phyloP scores from a whole-genome alignment of 345 rosid species.

The Syzygium grande region DNA sequence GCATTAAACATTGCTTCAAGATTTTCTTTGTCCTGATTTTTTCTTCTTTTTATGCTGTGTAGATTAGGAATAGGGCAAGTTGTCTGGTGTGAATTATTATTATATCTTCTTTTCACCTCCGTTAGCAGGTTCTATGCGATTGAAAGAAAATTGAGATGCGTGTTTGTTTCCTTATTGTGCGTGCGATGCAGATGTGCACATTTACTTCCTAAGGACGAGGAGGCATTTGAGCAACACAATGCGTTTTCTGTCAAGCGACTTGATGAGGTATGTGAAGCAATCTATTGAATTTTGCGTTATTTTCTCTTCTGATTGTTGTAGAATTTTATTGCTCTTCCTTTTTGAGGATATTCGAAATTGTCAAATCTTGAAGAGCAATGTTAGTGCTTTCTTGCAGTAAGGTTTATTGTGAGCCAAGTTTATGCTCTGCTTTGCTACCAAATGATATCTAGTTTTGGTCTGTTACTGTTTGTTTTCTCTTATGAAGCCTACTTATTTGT shows the following conservation, averaged over 20 bases:
- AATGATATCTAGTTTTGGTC: background rate
- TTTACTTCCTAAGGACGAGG: constrained; percentile 91
- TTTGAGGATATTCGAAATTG: background rate
- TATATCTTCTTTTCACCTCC: background rate
- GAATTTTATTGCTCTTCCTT: background rate
- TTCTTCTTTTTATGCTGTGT: background rate
- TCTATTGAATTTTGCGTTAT: background rate
- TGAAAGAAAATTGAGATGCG: background rate
- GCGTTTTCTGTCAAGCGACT: constrained; percentile 61
- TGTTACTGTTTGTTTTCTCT: background rate
- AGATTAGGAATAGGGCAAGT: background rate
- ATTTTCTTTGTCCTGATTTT: background rate
- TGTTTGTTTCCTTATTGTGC: background rate
- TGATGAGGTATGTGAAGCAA: constrained; percentile 60
- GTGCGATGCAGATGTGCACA: constrained; percentile 63
- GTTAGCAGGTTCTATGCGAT: background rate
- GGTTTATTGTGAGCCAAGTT: background rate
- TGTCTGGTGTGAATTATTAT: background rate
- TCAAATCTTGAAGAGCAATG: background rate
- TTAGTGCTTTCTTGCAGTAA: background rate
- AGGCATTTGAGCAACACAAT: constrained; percentile 75
- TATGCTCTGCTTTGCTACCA: background rate
- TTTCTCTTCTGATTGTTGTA: background rate
- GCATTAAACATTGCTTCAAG: background rate
- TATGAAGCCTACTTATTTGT: background rate